Conservation (phyloP, 805 yeast species). For the Hanseniaspora occidentalis region DNA sequence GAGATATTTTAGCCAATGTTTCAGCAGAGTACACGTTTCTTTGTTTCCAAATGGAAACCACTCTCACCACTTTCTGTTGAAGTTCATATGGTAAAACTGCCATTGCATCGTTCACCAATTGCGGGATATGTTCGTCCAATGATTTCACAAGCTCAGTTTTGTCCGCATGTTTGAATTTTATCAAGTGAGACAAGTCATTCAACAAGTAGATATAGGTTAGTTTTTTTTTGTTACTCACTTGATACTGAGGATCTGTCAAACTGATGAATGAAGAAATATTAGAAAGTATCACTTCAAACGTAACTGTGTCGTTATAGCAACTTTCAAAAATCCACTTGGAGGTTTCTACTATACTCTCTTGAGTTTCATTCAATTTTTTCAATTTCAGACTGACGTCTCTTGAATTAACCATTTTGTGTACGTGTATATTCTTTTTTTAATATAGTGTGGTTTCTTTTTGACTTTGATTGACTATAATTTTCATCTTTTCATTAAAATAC, state of each 20-base stretch:
- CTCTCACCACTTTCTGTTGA: constrained; percentile 41
- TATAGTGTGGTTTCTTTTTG: too few species aligned
- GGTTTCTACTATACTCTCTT: constrained; percentile 22
- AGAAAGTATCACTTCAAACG: not conserved
- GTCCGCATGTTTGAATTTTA: constrained; percentile 15
- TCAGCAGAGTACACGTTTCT: constrained; percentile 36
- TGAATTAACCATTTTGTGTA: not conserved
- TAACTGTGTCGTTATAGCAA: constrained; percentile 11
- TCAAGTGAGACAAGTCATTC: constrained; percentile 25
- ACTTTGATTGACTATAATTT: too few species aligned
- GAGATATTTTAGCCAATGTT: constrained; percentile 21
- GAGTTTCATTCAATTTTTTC: constrained; percentile 21
- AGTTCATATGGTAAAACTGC: constrained; percentile 23
- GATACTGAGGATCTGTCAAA: constrained; percentile 18
- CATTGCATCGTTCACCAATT: constrained; percentile 7
- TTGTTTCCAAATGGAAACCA: constrained; percentile 54
- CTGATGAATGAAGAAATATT: constrained; percentile 7
- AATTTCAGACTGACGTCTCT: constrained; percentile 4
- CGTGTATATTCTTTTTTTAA: not conserved
- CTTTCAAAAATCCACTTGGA: constrained; percentile 23
- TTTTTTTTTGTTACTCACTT: constrained; percentile 16
- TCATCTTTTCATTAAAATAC: too few species aligned
- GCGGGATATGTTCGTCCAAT: constrained; percentile 24
- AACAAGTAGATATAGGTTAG: constrained; percentile 20
- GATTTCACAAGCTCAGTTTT: constrained; percentile 20